Conservation (phyloP, 306 rosid species). For the Lathyrus aphaca region DNA sequence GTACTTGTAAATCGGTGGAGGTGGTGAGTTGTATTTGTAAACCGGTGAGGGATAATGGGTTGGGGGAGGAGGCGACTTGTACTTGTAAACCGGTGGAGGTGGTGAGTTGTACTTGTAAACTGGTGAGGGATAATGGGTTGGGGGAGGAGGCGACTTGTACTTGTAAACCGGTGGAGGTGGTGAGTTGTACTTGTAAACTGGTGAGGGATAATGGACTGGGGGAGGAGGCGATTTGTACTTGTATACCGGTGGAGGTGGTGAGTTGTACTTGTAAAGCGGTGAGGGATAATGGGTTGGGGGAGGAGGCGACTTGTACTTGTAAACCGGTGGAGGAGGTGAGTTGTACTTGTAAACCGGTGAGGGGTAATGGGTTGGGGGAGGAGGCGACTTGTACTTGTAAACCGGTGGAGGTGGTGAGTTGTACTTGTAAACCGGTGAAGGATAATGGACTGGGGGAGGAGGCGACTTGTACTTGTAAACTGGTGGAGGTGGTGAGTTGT, state of each 20-base stretch:
- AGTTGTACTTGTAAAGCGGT: conserved; percentile 5
- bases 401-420: too few species aligned
- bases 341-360: not conserved
- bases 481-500: not conserved
- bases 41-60: conserved; percentile 56
- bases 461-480: not conserved
- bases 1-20: conserved; percentile 13
- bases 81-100: conserved; percentile 16
- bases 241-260: not conserved
- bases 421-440: too few species aligned
- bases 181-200: not conserved
- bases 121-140: not conserved
- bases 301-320: conserved; percentile 53
- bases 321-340: conserved; percentile 55
- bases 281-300: not conserved
- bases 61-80: conserved; percentile 51
- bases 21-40: conserved; percentile 56
- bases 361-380: not conserved
- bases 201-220: not conserved
- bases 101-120: not conserved
- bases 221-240: not conserved
- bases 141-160: not conserved
- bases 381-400: conserved; percentile 1
- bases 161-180: not conserved
- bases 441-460: not conserved